phyloP scores from a whole-genome alignment of 768 basidiomycete species.

The Filobasidium floriforme region DNA sequence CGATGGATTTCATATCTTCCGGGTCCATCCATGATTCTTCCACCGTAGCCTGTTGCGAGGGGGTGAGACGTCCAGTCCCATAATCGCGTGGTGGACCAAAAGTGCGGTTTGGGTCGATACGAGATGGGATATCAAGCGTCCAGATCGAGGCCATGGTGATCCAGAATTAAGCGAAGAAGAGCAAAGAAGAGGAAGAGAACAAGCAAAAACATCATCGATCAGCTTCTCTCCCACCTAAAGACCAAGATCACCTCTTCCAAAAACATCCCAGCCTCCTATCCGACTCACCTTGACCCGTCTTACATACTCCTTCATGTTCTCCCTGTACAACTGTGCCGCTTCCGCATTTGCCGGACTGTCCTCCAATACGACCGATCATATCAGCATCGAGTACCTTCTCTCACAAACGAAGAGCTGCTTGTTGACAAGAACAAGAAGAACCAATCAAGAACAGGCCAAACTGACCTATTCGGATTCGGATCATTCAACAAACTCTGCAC shows the following conservation, averaged over 20 bases:
- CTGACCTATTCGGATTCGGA: conserved; percentile 78
- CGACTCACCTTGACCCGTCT: conserved; percentile 64
- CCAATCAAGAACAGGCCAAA: conserved; percentile 11
- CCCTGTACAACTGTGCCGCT: conserved; percentile 89
- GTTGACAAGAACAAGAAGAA: background rate
- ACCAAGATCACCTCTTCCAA: too few species aligned
- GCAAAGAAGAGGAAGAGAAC: background rate
- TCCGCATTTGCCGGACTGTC: conserved; percentile 92
- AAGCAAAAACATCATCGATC: too few species aligned
- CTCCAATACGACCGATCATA: background rate
- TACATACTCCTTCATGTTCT: conserved; percentile 98
- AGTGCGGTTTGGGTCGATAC: background rate
- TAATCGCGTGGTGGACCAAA: too few species aligned
- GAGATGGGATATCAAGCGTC: background rate
- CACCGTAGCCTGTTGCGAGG: conserved; percentile 56
- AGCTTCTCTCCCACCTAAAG: too few species aligned
- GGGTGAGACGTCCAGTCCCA: background rate
- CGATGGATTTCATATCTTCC: conserved; percentile 27
- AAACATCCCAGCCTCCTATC: too few species aligned
- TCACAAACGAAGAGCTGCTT: background rate
- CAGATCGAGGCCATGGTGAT: background rate
- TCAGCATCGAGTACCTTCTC: background rate
- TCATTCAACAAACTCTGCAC: conserved; percentile 94
- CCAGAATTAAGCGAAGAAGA: conserved; percentile 15
- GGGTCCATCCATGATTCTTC: conserved; percentile 88